Evolutionary conservation across 352 stramenopile species (phyloP), one percentile per base, ranked within the genome.

Genomic region (Phytophthora colocasiae): DNA sequence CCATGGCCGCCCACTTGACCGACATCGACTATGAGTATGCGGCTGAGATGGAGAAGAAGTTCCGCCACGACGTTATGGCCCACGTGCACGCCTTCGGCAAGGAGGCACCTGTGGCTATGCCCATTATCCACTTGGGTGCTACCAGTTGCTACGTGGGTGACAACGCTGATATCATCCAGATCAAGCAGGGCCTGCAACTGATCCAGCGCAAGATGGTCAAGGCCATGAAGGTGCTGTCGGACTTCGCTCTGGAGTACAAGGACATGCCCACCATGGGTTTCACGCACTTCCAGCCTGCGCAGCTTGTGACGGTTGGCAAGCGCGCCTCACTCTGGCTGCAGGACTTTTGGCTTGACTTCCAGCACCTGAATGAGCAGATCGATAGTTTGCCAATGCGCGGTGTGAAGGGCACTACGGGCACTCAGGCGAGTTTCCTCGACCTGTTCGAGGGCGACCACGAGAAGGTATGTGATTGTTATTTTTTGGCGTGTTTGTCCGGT

Each of bases 11-110:
- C 19, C 87, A 99, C 68, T 71, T 99, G 31, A 93, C 96, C 80
- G 93, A 99, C 77, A 98, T 99, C 62, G 97, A 99, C 82, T 99
- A 98, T 78, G 93, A 97, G 52, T 97, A 98, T 77, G 98, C 98
- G 0, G 95, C 83, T 1, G 88, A 98, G 73, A 99, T 99, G 90
- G 98, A 99, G 77, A 92, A 93, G 53, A 98, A 99, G 74, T 99
- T 99, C 74, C 94, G 98, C 61, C 98, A 99, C 81, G 98, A 99
- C 74, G 98, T 99, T 54, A 99, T 99, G 98, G 96, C 96, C 9
- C 98, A 99, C 74, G 96, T 99, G 36, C 97, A 99, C 79, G 89
- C 97, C 24, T 99, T 98, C 81, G 98, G 98, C 63, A 97, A 99
- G 72, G 93, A 90, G 26, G 98, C 95, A 53, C 97, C 97, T 3